A percentile compares a stretch with the other conserved stretches of the same genome.
These are phyloP conservation scores for Auricularia cornea DNA, from an alignment of 768 basidiomycete species.

Conservation along the genomic window DNA sequence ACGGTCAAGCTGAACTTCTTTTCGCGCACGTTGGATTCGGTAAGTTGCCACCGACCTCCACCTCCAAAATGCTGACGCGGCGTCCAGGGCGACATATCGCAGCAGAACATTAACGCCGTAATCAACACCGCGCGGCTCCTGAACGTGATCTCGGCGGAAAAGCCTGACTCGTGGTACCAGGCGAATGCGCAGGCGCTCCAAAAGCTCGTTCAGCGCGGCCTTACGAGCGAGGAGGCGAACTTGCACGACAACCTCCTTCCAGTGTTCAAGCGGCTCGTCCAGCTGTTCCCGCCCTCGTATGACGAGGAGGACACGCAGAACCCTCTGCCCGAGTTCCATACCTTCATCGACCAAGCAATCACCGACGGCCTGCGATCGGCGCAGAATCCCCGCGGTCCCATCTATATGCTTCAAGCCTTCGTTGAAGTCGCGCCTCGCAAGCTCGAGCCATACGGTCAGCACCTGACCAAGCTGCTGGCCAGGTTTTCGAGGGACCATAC, in stretches of 20 bases:
- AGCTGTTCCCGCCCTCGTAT: slow-evolving; percentile 66
- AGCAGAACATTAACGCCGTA: slow-evolving; percentile 62
- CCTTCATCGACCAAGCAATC: slow-evolving; percentile 65
- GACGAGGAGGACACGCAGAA: slow-evolving; percentile 63
- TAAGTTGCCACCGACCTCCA: slow-evolving; percentile 25
- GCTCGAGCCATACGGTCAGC: slow-evolving; percentile 67
- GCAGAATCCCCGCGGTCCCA: slow-evolving; percentile 63
- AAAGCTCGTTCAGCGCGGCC: slow-evolving; percentile 79
- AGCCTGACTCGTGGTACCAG: slow-evolving; percentile 74
- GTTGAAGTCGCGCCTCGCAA: slow-evolving; percentile 74
- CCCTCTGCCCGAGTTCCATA: slow-evolving; percentile 71
- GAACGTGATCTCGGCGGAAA: slow-evolving; percentile 74
- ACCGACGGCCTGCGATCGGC: slow-evolving; percentile 71
- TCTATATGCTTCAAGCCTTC: slow-evolving; percentile 82
- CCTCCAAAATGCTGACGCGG: slow-evolving; percentile 3
- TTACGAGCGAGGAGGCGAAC: slow-evolving; percentile 66
- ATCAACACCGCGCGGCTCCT: slow-evolving; percentile 82
- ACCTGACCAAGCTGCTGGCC: slow-evolving; percentile 75
- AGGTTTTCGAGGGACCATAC: slow-evolving; percentile 87
- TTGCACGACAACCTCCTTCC: slow-evolving; percentile 79
- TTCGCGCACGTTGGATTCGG: slow-evolving; percentile 73
- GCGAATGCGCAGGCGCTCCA: slow-evolving; percentile 65
- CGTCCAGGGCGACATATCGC: slow-evolving; percentile 21
- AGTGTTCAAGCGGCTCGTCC: slow-evolving; percentile 72
- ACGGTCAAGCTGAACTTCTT: slow-evolving; percentile 90